These are phyloP conservation scores for Talinum fruticosum DNA, from an alignment of 148 eudicot species.

Conservation along the genomic window DNA sequence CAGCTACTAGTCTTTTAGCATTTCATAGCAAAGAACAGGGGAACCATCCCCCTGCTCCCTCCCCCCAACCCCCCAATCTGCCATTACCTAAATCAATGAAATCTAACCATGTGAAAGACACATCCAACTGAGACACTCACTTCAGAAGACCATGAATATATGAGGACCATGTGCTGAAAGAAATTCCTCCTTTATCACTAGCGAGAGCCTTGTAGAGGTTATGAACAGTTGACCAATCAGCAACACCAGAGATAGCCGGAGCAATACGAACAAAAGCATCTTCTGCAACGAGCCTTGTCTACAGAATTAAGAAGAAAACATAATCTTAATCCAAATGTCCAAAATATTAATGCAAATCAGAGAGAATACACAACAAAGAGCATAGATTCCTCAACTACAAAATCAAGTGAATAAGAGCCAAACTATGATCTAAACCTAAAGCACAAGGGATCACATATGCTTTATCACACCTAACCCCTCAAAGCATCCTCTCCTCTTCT, in stretches of 20 bases:
- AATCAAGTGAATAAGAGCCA: neutral
- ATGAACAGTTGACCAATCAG: conserved; percentile 83
- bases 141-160: conserved; percentile 69
- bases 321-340: conserved; percentile 8
- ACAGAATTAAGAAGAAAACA: conserved; percentile 29
- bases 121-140: conserved; percentile 40
- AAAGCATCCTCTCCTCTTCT: neutral
- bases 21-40: no score
- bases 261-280: conserved; percentile 88
- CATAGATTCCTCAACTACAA: neutral
- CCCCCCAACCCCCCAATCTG: neutral
- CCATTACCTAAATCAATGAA: neutral
- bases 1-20: no score
- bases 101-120: conserved; percentile 1
- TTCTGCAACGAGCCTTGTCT: conserved; percentile 64
- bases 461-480: neutral
- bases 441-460: no score
- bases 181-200: conserved; percentile 65
- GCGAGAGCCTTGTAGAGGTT: conserved; percentile 83
- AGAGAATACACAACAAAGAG: neutral
- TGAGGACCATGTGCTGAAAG: conserved; percentile 67
- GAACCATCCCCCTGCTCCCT: no score
- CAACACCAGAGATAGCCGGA: conserved; percentile 85
- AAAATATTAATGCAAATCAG: neutral
- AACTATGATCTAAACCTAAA: no score